phyloP scores from a whole-genome alignment of 179 eudicot genomes.

The Corrigiola litoralis region DNA sequence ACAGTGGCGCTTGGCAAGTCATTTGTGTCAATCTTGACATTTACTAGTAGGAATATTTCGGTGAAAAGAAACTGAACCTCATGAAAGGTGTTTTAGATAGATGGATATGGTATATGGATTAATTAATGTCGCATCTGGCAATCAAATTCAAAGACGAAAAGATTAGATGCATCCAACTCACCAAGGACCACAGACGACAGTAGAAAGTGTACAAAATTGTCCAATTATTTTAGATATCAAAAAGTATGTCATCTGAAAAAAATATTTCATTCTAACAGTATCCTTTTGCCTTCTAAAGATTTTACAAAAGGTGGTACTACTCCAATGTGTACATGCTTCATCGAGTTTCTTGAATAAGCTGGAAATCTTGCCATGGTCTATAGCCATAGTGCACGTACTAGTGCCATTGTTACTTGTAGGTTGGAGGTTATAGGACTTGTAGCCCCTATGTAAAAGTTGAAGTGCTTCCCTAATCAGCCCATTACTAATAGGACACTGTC shows the following conservation, averaged over 20 bases:
- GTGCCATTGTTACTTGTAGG: conserved; percentile 4
- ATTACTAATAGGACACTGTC: background rate
- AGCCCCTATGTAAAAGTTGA: conserved; percentile 3
- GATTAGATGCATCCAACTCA: conserved; percentile 12
- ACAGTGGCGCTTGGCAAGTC: no score
- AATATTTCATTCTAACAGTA: no score
- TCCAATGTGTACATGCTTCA: background rate
- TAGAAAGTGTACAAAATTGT: background rate
- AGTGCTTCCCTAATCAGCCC: conserved; percentile 13
- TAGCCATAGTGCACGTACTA: background rate
- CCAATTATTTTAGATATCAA: background rate
- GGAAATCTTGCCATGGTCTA: background rate
- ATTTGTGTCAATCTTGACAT: background rate
- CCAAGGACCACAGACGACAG: conserved; percentile 2
- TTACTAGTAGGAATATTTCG: background rate
- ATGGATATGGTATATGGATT: background rate
- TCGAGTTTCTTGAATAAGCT: background rate
- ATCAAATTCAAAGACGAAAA: conserved; percentile 7
- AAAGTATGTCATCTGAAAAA: no score
- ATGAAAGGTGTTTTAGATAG: background rate
- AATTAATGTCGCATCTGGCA: background rate
- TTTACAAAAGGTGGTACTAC: no score
- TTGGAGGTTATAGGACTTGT: no score
- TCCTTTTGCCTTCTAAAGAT: no score
- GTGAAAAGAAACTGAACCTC: background rate